Evolutionary conservation across 371 early-diverging fungal genomes (phyloP), one percentile per base, ranked within the genome.

Genomic region (Batrachochytrium dendrobatidis): DNA sequence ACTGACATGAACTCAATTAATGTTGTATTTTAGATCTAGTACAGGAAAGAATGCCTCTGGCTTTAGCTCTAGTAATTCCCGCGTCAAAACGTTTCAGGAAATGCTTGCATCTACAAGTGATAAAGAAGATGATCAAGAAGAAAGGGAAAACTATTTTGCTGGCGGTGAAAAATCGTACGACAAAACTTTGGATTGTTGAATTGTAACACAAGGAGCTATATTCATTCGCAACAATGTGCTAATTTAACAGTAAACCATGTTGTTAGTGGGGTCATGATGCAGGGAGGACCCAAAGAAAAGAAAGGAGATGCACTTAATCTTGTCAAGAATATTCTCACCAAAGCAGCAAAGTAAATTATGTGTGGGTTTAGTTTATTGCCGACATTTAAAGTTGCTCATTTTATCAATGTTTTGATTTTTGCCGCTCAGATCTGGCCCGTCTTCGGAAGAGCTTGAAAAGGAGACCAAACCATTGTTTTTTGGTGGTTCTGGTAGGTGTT

Each of bases 111-210:
- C n/a, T 39, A 20, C 15, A 17, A 20, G 43, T 24, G 32, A 63
- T 6, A 26, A 29, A 8, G 34, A 43, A 25, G 29, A 32, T 28
- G 48, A 56, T 30, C 57, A 55, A 30, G 63, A 67, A 22, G 54
- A 55, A n/a, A 48, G 45, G 24, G 53, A 58, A 22, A 61, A 63
- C 24, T 83, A 80, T 32, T 91, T 84, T 74, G 85, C 91, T 22
- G 92, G 92, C 15, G 92, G 92, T 29, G 92, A 91, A 67, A 87
- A 86, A 73, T 87, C 87, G 84, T 88, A 8, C 31, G 18, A 10
- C 17, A 17, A 50, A 12, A 3, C 24, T 31, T 56, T 34, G 1
- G 34, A 0, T 34, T 20, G n/a, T n/a, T 34, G 31, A n/a, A 53
- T 59, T 51, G 3, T n/a, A 8, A 20, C 34, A 26, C 39, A 15